Evolutionary conservation across 2,329 filamentous ascomycete species (phyloP), one percentile per base, ranked within the genome.

Genomic region (Pseudopithomyces chartarum): DNA sequence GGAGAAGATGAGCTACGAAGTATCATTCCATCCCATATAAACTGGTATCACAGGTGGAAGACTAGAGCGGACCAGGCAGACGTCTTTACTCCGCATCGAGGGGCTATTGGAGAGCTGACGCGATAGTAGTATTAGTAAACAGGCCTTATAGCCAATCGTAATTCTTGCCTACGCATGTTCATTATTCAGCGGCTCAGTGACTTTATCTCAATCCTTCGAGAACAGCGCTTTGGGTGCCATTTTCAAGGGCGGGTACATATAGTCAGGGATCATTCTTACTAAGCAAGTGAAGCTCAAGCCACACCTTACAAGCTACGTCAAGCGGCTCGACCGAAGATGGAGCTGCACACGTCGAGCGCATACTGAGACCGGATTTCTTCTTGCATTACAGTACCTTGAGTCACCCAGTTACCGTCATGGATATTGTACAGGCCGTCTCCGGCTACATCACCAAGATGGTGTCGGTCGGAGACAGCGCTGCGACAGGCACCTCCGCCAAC

Each of bases 391-490:
- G 8, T 32, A 29, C 17, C 10, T 32, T 6, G 11, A 20, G 22
- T 7, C 3, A n/a, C 23, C 36, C 10, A 32, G n/a, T 22, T 15
- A 19, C 36, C 57, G 59, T 42, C 67, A 99, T 99, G 95, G 95
- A 99, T 74, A 88, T 98, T 70, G 90, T 96, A 61, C 90, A 96
- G 75, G 91, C 93, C 65, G 89, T 97, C 73, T 90, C 93, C 69
- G 90, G 92, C 79, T 99, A 99, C 82, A 90, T 99, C 83, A 90
- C 89, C 76, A 97, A 93, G 85, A 97, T 99, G 87, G 88, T 98
- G 76, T 90, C 91, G 64, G 87, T 87, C 63, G 91, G 91, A 71
- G 92, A 97, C 79, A 83, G 81, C 71, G 82, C 86, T 66, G 82
- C 86, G 48, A 81, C 86, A 54, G 85, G 86, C 58, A 84, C 86